Percentiles rank a stretch among this genome's conserved stretches.
phyloP scores from a whole-genome alignment of 2,329 filamentous ascomycete species.

The Ophiocordyceps camponoti-leonardi region DNA sequence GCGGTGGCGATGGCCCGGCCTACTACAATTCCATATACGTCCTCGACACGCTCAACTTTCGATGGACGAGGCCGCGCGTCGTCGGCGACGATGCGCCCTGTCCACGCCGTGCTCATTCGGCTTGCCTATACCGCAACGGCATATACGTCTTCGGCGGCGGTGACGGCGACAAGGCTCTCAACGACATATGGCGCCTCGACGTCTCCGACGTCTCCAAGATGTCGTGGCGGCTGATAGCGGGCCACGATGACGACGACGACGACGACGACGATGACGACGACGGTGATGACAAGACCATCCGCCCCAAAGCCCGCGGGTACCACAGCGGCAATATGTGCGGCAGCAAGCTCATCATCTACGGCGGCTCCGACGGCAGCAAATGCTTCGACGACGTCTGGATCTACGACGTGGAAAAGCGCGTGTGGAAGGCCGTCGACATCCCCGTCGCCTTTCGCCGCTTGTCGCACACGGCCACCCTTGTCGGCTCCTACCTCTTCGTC shows the following conservation, averaged over 20 bases:
- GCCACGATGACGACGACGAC: slow-evolving; percentile 17
- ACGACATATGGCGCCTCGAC: slow-evolving; percentile 57
- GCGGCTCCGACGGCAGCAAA: slow-evolving; percentile 52
- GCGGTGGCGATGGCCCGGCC: slow-evolving; percentile 50
- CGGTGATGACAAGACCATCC: slow-evolving; percentile 17
- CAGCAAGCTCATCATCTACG: slow-evolving; percentile 54
- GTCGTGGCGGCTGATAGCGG: slow-evolving; percentile 49
- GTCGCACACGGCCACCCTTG: slow-evolving; percentile 51
- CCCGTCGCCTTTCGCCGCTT: slow-evolving; percentile 45
- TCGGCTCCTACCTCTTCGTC: slow-evolving; percentile 54
- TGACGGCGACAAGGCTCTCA: slow-evolving; percentile 51
- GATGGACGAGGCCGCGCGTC: slow-evolving; percentile 46
- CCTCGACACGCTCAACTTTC: slow-evolving; percentile 52
- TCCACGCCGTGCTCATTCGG: slow-evolving; percentile 48
- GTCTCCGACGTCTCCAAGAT: slow-evolving; percentile 49
- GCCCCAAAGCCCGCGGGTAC: slow-evolving; percentile 49
- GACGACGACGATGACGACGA: slow-evolving; percentile 4
- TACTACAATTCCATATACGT: slow-evolving; percentile 61
- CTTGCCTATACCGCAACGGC: slow-evolving; percentile 54
- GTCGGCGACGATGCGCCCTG: slow-evolving; percentile 40
- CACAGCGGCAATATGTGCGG: slow-evolving; percentile 60
- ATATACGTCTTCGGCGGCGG: slow-evolving; percentile 59
- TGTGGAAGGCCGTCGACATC: slow-evolving; percentile 42
- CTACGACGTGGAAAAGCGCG: slow-evolving; percentile 46
- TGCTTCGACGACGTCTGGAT: slow-evolving; percentile 62